A percentile compares a stretch with the other conserved stretches of the same genome.
Conservation (phyloP, 768 basidiomycete genomes). For the Paxillus ammoniavirescens region DNA sequence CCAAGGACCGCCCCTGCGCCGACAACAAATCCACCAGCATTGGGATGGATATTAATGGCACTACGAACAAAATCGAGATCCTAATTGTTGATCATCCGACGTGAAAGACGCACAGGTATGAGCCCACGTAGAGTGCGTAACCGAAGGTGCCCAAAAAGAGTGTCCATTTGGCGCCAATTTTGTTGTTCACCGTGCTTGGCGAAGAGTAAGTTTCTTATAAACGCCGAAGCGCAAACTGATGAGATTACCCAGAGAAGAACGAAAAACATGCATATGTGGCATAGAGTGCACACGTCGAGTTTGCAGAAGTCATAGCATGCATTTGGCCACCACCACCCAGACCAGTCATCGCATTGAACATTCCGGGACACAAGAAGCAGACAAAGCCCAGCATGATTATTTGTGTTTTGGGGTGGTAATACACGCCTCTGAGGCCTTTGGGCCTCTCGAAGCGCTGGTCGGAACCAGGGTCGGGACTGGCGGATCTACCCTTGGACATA, state of each 20-base stretch:
- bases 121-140: conserved; percentile 72
- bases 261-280: conserved; percentile 53
- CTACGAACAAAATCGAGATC: conserved; percentile 31
- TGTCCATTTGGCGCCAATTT: conserved; percentile 67
- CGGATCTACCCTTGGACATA: not conserved
- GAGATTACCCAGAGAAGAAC: conserved; percentile 68
- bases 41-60: conserved; percentile 65
- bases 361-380: conserved; percentile 55
- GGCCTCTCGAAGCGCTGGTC: conserved; percentile 41
- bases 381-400: conserved; percentile 66
- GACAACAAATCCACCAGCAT: conserved; percentile 61
- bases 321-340: conserved; percentile 77
- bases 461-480: not conserved
- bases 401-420: conserved; percentile 58
- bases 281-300: conserved; percentile 69
- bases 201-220: not conserved
- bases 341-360: conserved; percentile 77
- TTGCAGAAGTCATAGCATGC: conserved; percentile 61
- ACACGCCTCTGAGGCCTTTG: conserved; percentile 50
- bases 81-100: not conserved
- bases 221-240: not conserved
- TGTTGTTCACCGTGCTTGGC: conserved; percentile 72
- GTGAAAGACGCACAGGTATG: conserved; percentile 53
- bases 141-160: conserved; percentile 70
- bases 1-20: conserved; percentile 70